phyloP scores from a whole-genome alignment of 1,139 yeast genomes.

The Taphrina sp. region DNA sequence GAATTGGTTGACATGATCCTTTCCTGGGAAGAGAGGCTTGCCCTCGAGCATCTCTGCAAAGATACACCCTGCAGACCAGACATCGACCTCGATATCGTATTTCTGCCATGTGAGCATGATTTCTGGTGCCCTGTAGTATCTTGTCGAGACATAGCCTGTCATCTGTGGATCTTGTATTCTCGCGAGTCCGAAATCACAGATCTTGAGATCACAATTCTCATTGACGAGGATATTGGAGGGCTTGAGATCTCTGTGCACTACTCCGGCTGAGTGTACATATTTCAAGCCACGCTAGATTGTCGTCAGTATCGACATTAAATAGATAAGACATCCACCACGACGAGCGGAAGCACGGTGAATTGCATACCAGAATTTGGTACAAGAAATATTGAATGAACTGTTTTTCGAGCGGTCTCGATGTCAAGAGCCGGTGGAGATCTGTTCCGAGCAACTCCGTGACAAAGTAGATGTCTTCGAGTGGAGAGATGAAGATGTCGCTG shows the following conservation, averaged over 20 bases:
- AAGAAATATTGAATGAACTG: conserved; percentile 95
- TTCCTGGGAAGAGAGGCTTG: conserved; percentile 97
- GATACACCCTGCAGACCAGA: conserved; percentile 99
- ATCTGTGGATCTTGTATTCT: conserved; percentile 97
- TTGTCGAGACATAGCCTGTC: conserved; percentile 97
- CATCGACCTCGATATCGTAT: conserved; percentile 96
- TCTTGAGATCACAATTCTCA: conserved; percentile 85
- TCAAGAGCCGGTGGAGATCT: conserved; percentile 83
- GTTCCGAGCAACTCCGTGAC: conserved; percentile 97
- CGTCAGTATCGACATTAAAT: no score
- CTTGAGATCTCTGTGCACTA: conserved; percentile 88
- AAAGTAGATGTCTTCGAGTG: conserved; percentile 92
- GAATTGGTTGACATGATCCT: conserved; percentile 97
- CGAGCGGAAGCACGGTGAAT: no score
- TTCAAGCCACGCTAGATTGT: conserved; percentile 65
- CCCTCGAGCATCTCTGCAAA: conserved; percentile 99
- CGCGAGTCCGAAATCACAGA: conserved; percentile 95
- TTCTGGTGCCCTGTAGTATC: conserved; percentile 98
- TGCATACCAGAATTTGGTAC: conserved; percentile 69
- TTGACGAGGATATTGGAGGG: conserved; percentile 90
- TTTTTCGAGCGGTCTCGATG: conserved; percentile 89
- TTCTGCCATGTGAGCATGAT: conserved; percentile 99
- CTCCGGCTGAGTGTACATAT: conserved; percentile 96
- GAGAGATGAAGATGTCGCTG: conserved; percentile 91
- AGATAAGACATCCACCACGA: no score